Percentiles rank a stretch among this genome's conserved stretches.
phyloP scores from a whole-genome alignment of 2,329 filamentous ascomycete genomes.

The Epichloe typhina region DNA sequence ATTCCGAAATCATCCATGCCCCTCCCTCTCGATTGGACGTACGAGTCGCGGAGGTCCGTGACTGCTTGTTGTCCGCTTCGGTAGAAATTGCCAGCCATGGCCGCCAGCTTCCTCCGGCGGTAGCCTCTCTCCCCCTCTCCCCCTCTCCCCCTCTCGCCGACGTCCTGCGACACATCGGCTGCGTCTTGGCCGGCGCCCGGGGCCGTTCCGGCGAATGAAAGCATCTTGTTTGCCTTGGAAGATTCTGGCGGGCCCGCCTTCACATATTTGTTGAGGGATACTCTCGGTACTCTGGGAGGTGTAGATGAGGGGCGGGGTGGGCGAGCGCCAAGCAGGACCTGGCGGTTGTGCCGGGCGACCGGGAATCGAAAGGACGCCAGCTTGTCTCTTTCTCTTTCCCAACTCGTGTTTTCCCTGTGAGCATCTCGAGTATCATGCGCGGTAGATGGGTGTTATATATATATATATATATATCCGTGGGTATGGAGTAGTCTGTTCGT shows the following conservation, averaged over 20 bases:
- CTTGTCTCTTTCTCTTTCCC: slow-evolving; percentile 7
- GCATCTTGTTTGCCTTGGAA: slow-evolving; percentile 17
- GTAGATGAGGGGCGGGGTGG: not conserved
- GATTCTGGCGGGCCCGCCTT: slow-evolving; percentile 18
- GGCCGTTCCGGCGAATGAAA: slow-evolving; percentile 11
- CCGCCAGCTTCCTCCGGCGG: slow-evolving; percentile 65
- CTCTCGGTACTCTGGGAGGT: not conserved
- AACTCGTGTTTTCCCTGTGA: too few relatives aligned
- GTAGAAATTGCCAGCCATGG: slow-evolving; percentile 42
- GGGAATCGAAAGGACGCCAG: slow-evolving; percentile 32
- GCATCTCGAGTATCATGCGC: too few relatives aligned
- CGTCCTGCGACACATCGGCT: slow-evolving; percentile 14
- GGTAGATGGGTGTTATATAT: too few relatives aligned
- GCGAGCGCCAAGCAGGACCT: slow-evolving; percentile 28
- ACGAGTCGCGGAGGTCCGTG: slow-evolving; percentile 46
- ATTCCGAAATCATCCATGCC: slow-evolving; percentile 17
- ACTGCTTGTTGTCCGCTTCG: slow-evolving; percentile 42
- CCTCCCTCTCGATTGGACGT: slow-evolving; percentile 36
- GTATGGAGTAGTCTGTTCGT: too few relatives aligned
- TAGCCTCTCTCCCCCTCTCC: slow-evolving; percentile 34
- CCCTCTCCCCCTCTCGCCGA: slow-evolving; percentile 14
- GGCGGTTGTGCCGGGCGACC: slow-evolving; percentile 26
- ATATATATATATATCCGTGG: too few relatives aligned
- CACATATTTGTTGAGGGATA: slow-evolving; percentile 19
- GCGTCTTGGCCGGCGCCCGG: slow-evolving; percentile 16